phyloP scores from a whole-genome alignment of 208 protist genomes.

The Trypanosoma cruzi region DNA sequence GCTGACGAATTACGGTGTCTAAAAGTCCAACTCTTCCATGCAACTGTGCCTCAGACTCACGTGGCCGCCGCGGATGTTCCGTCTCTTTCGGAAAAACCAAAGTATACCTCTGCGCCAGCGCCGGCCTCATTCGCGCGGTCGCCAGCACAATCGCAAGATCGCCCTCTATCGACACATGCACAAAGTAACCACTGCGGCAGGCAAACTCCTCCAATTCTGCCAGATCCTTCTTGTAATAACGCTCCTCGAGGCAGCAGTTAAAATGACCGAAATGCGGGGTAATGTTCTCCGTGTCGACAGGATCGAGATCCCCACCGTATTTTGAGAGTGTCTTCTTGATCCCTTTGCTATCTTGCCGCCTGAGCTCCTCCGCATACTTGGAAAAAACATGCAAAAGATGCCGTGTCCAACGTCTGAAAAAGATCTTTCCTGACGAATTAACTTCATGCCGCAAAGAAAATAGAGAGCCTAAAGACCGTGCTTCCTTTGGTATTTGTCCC shows the following conservation, averaged over 20 bases:
- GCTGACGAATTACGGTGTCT: background rate
- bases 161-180: slow-evolving; percentile 22
- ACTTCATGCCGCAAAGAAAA: slow-evolving; percentile 26
- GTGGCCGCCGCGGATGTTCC: background rate
- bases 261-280: slow-evolving; percentile 34
- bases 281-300: slow-evolving; percentile 20
- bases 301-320: slow-evolving; percentile 1
- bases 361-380: slow-evolving; percentile 9
- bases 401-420: slow-evolving; percentile 29
- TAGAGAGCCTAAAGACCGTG: background rate
- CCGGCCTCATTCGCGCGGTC: slow-evolving; percentile 20
- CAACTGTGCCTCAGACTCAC: no score
- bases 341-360: slow-evolving; percentile 7
- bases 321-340: background rate
- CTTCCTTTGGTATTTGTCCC: background rate
- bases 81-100: background rate
- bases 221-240: slow-evolving; percentile 21
- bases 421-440: slow-evolving; percentile 18
- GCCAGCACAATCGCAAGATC: slow-evolving; percentile 16
- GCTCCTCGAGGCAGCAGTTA: slow-evolving; percentile 25
- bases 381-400: slow-evolving; percentile 26
- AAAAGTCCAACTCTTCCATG: background rate
- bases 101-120: slow-evolving; percentile 7
- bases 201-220: slow-evolving; percentile 29
- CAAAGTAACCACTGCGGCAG: slow-evolving; percentile 10